Evolutionary conservation across 1,139 yeast species (phyloP), one percentile per base, ranked within the genome.

Genomic region (Blastobotrys elegans): DNA sequence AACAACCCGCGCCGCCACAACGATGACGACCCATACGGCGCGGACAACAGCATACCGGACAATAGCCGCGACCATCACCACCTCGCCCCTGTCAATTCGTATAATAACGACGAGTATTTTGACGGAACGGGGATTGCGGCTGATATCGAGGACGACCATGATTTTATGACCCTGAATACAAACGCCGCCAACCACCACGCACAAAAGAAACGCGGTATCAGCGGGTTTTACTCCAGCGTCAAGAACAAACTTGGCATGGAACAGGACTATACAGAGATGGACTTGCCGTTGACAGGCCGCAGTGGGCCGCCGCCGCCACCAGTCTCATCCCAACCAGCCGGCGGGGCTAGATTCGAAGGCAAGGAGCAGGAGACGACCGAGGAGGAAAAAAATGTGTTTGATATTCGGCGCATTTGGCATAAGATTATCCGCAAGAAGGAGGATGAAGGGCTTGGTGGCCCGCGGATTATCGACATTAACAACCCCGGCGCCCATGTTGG

Each of bases 401-500:
- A 82, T 56, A 77, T 84, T 29, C 73, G 84, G 13, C 67, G 73
- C 38, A 65, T 82, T 8, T 84, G 76, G 68, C 64, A 68, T 47
- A 71, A 66, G 44, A 52, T 78, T 36, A 68, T 69, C 42, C 70
- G 78, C 34, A 69, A 67, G 50, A 67, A 61, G 32, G 56, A 60
- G 1, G 62, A 60, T 31, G 67, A 68, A 8, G 57, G 61, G 1
- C 57, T 67, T 3, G 58, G 63, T 24, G 76, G 76, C 1, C 96
- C 96, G 24, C 75, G 97, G 56, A 72, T 79, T 26, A 82, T 92
- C 29, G 73, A 77, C 56, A 65, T 92, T 40, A 84, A 88, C 71
- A 79, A 85, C 59, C 56, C 64, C 1, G 63, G 67, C 2, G 55
- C 69, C 3, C 67, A 75, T 2, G 74, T 73, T 50, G 76, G 82